Conservation (phyloP, 306 rosid genomes). For the Sicyos baderoa region DNA sequence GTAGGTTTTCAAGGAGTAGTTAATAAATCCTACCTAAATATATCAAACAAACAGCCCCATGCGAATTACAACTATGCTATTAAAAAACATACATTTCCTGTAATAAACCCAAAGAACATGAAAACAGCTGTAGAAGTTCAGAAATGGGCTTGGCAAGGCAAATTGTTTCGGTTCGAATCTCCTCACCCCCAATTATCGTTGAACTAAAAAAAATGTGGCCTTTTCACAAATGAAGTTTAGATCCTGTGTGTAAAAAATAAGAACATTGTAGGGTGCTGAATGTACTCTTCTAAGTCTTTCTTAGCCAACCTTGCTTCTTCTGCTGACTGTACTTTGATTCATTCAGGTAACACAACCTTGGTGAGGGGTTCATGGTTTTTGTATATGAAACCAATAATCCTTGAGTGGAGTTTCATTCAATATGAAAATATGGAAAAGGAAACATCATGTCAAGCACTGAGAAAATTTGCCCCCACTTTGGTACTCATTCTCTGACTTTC, state of each 20-base stretch:
- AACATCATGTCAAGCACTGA: slow-evolving; percentile 8
- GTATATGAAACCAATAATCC: background rate
- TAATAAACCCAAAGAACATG: background rate
- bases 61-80: background rate
- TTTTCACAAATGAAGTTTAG: background rate
- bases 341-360: background rate
- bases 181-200: too few species aligned
- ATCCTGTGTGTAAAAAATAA: background rate
- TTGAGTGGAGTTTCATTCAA: slow-evolving; percentile 2
- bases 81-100: background rate
- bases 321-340: slow-evolving; percentile 2
- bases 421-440: slow-evolving; percentile 3
- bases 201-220: too few species aligned
- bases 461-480: slow-evolving; percentile 12
- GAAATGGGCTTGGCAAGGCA: background rate
- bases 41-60: too few species aligned
- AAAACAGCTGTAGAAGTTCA: background rate
- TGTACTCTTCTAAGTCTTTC: too few species aligned
- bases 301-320: background rate
- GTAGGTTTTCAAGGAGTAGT: too few species aligned
- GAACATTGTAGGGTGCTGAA: background rate
- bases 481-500: slow-evolving; percentile 17
- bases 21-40: too few species aligned
- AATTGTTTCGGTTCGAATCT: background rate
- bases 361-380: background rate